Evolutionary conservation across 2,329 filamentous ascomycete species (phyloP), one percentile per base, ranked within the genome.

Genomic region (Byssochlamys sp.): DNA sequence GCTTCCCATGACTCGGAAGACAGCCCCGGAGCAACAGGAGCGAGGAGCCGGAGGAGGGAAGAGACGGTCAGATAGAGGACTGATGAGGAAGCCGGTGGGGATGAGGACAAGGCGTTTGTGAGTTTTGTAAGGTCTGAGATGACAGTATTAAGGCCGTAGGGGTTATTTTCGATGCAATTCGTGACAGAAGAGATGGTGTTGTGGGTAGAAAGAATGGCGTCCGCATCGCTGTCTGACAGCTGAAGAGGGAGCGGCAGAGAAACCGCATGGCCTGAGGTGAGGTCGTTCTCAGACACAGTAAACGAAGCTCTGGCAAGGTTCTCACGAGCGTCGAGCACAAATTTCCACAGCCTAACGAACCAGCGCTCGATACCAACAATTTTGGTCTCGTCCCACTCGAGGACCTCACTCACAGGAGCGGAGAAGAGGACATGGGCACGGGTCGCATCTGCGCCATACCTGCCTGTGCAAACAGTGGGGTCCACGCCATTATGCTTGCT

Each of bases 401-500:
- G 80, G 1, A 94, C 83, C 57, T 95, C 90, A 49, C 80, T 84
- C 12, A 95, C 88, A 0, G 91, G 90, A 0, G 91, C 91, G 65
- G 91, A 88, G 76, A 96, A 95, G 5, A 96, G 80, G 69, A 96
- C 89, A 69, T 96, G 91, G 3, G 90, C 90, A 57, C 91, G 80
- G 1, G 89, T 91, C 4, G 89, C 86, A 70, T 96, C 91, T 1
- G 90, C 89, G 25, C 91, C 91, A 65, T 94, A 87, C 63, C 83
- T 84, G 6, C 79, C 75, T 58, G 94, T 89, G 61, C 87, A 88
- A 0, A 77, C 78, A 0, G 83, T 84, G 0, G 91, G 91, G 67
- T 95, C 90, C 5, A 95, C 89, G 27, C 91, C 91, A 67, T 96
- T 96, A 75, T 94, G 81, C 72, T 96, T 96, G 66, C 89, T 95